Evolutionary conservation across 2,329 filamentous ascomycete species (phyloP).

Genomic region (Paecilomyces variotii): DNA sequence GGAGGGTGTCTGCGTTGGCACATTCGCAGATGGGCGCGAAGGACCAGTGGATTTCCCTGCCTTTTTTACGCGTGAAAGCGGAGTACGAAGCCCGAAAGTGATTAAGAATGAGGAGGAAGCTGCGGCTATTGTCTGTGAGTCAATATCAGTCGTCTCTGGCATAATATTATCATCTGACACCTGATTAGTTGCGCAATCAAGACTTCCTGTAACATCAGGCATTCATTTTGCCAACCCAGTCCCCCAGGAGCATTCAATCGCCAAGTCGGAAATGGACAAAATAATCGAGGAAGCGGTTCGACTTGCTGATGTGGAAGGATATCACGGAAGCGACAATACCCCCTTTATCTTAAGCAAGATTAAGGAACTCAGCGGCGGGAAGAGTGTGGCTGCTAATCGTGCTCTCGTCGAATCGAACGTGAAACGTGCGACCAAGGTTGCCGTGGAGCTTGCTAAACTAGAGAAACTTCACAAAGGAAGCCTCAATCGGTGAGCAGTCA

Average conservation of each 20-base stretch:
- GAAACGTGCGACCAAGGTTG: constrained; percentile 55
- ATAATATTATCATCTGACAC: constrained; percentile 2
- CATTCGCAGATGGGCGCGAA: constrained; percentile 73
- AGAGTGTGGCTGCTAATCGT: constrained; percentile 66
- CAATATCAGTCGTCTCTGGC: neutral
- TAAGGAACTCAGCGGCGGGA: constrained; percentile 65
- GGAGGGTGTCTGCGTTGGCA: constrained; percentile 68
- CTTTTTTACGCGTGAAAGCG: constrained; percentile 87
- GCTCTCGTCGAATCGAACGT: constrained; percentile 62
- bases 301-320: constrained; percentile 57
- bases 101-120: constrained; percentile 72
- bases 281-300: constrained; percentile 61
- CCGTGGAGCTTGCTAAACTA: constrained; percentile 52
- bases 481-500: constrained; percentile 31
- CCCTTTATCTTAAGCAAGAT: constrained; percentile 75
- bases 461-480: constrained; percentile 29
- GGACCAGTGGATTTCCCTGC: constrained; percentile 77
- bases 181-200: constrained; percentile 58
- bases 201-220: constrained; percentile 65
- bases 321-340: constrained; percentile 69
- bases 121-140: constrained; percentile 71
- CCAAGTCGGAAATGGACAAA: constrained; percentile 60
- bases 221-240: constrained; percentile 86
- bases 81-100: constrained; percentile 66
- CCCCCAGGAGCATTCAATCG: constrained; percentile 60